These are phyloP conservation scores for Apophysomyces sp. DNA, from an alignment of 371 early-diverging fungal species.

Conservation along the genomic window DNA sequence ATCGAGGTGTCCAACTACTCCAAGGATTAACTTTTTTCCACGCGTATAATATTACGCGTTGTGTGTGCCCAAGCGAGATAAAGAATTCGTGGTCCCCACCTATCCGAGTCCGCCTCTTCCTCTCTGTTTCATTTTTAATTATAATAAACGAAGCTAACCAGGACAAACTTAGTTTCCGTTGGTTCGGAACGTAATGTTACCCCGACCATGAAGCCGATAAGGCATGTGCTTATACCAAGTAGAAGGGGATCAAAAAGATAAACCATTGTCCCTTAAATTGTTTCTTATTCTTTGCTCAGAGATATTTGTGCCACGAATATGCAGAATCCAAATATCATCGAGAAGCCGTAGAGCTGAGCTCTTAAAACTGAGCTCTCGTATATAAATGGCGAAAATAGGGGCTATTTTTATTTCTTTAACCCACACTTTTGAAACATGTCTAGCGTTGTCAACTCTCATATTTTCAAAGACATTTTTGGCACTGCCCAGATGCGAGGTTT, in stretches of 20 bases:
- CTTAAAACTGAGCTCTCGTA: background rate
- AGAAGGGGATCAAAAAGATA: background rate
- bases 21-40: background rate
- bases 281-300: background rate
- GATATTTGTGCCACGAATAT: background rate
- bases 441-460: constrained; percentile 12
- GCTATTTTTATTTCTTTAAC: background rate
- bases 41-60: background rate
- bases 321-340: background rate
- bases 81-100: background rate
- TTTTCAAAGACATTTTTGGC: constrained; percentile 24
- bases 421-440: constrained; percentile 5
- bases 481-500: constrained; percentile 11
- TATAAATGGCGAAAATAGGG: background rate
- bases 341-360: background rate
- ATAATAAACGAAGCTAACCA: background rate
- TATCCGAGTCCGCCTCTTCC: background rate
- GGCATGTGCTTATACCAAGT: background rate
- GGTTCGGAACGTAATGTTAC: no score
- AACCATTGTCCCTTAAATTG: background rate
- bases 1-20: constrained; percentile 11
- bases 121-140: background rate
- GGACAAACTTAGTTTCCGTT: no score
- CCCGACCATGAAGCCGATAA: background rate
- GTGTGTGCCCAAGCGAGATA: background rate